Evolutionary conservation across 2,329 filamentous ascomycete species (phyloP).

Genomic region (Berkeleyomyces basicola): DNA sequence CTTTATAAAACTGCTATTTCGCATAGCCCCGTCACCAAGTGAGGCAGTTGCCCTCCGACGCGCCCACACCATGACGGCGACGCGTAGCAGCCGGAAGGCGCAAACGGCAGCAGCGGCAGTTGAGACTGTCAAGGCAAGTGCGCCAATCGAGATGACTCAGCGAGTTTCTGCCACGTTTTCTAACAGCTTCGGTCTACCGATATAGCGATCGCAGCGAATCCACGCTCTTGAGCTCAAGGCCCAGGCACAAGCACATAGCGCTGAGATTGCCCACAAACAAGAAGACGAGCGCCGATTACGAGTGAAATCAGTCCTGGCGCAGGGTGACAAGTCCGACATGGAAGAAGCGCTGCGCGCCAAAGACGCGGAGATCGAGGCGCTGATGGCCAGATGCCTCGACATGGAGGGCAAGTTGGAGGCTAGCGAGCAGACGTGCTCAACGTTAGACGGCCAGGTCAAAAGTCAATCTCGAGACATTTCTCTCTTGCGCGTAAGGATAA

Average conservation of each 20-base stretch:
- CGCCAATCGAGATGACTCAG: background rate
- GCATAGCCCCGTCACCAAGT: background rate
- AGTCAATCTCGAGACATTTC: constrained; percentile 32
- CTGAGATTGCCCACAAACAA: constrained; percentile 53
- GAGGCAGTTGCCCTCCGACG: constrained; percentile 6
- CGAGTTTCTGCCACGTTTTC: background rate
- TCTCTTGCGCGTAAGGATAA: constrained; percentile 28
- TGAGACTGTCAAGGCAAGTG: constrained; percentile 10
- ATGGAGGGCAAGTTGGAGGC: constrained; percentile 27
- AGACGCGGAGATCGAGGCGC: constrained; percentile 39
- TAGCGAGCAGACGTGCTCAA: constrained; percentile 25
- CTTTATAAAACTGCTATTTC: background rate
- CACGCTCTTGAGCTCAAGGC: constrained; percentile 27
- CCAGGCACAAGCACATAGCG: constrained; percentile 56
- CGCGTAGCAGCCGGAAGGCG: constrained; percentile 11
- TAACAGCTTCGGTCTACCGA: background rate
- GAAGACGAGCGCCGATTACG: constrained; percentile 57
- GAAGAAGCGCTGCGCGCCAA: constrained; percentile 44
- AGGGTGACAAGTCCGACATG: constrained; percentile 56
- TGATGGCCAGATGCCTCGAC: constrained; percentile 26
- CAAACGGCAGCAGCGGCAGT: background rate
- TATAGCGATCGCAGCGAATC: constrained; percentile 12
- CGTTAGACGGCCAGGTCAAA: constrained; percentile 31
- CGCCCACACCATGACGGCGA: constrained; percentile 9
- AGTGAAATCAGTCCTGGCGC: constrained; percentile 52